A percentile compares a stretch with the other conserved stretches of the same genome.
Evolutionary conservation across 352 stramenopile genomes (phyloP).

Genomic region (Aphanomyces invadans): DNA sequence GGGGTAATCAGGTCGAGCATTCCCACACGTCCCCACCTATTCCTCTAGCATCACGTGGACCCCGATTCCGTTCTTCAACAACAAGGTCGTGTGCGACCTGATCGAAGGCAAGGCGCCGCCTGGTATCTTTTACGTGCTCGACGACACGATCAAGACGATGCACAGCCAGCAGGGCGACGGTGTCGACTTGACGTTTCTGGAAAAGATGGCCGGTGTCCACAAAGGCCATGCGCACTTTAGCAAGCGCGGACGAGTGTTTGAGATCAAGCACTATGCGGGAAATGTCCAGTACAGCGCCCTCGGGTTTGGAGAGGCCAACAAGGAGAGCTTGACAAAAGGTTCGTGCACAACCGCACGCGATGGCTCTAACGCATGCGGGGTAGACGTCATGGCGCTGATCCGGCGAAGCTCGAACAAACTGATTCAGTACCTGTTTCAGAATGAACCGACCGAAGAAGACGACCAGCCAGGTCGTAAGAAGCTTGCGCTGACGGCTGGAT

Average conservation of each 20-base stretch:
- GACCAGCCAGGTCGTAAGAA: conserved; percentile 51
- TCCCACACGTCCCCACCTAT: not conserved
- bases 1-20: conserved; percentile 23
- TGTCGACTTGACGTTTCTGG: conserved; percentile 71
- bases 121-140: conserved; percentile 71
- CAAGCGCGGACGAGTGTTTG: conserved; percentile 57
- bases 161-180: conserved; percentile 72
- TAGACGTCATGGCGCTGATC: conserved; percentile 70
- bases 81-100: conserved; percentile 82
- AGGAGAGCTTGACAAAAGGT: conserved; percentile 39
- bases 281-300: conserved; percentile 84
- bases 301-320: conserved; percentile 77
- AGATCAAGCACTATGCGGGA: conserved; percentile 76
- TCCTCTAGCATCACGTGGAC: conserved; percentile 47
- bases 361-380: not conserved
- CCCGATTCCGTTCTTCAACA: conserved; percentile 79
- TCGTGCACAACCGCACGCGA: not conserved
- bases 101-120: conserved; percentile 76
- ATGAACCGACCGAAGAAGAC: conserved; percentile 70
- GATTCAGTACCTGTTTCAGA: conserved; percentile 75
- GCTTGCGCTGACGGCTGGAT: conserved; percentile 55
- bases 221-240: conserved; percentile 66
- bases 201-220: conserved; percentile 68
- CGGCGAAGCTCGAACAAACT: conserved; percentile 79
- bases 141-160: conserved; percentile 76